Evolutionary conservation across 1,284 basidiomycete species (phyloP), one percentile per base, ranked within the genome.

Genomic region (Cryptococcus sp.): DNA sequence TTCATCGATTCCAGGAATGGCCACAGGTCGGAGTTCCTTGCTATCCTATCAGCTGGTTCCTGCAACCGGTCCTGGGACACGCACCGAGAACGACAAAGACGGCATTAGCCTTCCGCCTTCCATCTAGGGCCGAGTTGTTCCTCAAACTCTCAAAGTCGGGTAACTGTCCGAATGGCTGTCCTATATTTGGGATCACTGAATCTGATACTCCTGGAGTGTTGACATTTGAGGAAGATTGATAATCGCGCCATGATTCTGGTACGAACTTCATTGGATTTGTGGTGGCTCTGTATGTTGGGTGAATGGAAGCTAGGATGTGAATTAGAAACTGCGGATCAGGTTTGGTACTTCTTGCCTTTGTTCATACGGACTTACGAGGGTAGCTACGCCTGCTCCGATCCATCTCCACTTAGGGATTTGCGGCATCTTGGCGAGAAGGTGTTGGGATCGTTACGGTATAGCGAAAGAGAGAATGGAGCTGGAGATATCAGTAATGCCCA

Each of bases 1-100:
- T 64, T 63, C 63, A 77, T 76, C n/a, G 68, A 72, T 21, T 63
- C 80, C 50, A 86, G 75, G 55, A 91, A 82, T 2, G 84, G 84
- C 60, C 81, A 77, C 45, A 92, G 74, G 70, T 94, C 91, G 42
- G 81, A 78, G 68, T 93, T 93, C 28, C 91, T 81, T 14, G 88
- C 88, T 76, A 36, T 13, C n/a, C 28, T 11, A 28, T 28, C 28
- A 28, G 28, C 28, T 11, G 5, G 28, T 5, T 28, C 28, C 28
- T n/a, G 1, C 7, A 28, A 5, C 25, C n/a, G 18, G 36, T 7
- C 14, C 21, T 1, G 18, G n/a, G 16, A 25, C n/a, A 56, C 67
- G 55, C 46, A 70, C 70, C 71, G 45, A 94, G 81, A 53, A 92
- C 81, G 37, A 92, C 88, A 65, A 92, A 88, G 2, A 83, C 84